A percentile compares a stretch with the other conserved stretches of the same genome.
These are phyloP conservation scores for Chytriomyces hyalinus DNA, from an alignment of 192 early-diverging fungal species.

Conservation along the genomic window DNA sequence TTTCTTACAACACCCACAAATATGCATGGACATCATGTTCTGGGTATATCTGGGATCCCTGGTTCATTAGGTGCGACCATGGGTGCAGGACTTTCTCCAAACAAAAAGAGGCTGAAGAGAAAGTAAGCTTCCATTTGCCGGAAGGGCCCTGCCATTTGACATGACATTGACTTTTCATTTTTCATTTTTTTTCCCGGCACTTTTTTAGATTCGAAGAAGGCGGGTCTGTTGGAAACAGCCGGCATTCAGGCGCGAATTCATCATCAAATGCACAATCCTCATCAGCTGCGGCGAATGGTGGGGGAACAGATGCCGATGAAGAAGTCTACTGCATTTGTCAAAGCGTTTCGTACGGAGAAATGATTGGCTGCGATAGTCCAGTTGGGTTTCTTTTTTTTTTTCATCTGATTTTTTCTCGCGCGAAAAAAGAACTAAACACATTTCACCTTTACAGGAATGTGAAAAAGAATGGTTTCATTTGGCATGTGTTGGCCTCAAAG, in stretches of 20 bases:
- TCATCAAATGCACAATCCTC: background rate
- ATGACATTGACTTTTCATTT: background rate
- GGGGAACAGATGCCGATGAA: conserved; percentile 55
- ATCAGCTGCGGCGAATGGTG: background rate
- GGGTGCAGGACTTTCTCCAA: conserved; percentile 12
- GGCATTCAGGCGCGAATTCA: background rate
- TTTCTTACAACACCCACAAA: background rate
- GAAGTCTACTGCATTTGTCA: conserved; percentile 70
- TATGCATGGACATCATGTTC: background rate
- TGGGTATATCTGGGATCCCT: background rate
- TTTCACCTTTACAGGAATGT: conserved; percentile 52
- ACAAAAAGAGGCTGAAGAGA: conserved; percentile 26
- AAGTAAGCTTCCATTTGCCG: background rate
- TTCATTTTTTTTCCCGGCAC: background rate
- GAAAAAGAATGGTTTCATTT: conserved; percentile 79
- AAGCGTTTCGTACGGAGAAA: conserved; percentile 72
- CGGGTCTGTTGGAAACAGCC: background rate
- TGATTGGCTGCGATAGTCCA: conserved; percentile 75
- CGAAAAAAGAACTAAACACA: background rate
- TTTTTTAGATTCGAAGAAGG: conserved; percentile 15
- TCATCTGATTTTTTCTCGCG: conserved; percentile 32
- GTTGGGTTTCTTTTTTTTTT: conserved; percentile 43
- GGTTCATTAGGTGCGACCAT: background rate
- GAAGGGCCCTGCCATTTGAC: no score
- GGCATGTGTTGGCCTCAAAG: conserved; percentile 69